A percentile compares a stretch with the other conserved stretches of the same genome.
phyloP scores from a whole-genome alignment of 1,139 yeast species.

The Lodderomyces parapsilosis region DNA sequence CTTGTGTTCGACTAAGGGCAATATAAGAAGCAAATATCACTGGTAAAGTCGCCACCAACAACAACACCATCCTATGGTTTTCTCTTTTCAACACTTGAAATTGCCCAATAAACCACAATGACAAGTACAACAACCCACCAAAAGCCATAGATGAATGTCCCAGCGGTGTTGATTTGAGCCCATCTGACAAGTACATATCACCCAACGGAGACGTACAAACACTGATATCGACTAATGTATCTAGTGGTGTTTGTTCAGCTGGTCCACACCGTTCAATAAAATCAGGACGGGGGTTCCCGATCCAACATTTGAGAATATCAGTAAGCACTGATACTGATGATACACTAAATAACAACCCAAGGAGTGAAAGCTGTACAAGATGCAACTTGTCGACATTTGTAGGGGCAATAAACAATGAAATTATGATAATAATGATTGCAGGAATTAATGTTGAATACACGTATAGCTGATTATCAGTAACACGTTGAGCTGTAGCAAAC shows the following conservation, averaged over 20 bases:
- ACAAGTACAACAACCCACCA: conserved; percentile 36
- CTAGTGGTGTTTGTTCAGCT: conserved; percentile 25
- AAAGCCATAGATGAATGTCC: conserved; percentile 49
- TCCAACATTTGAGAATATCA: conserved; percentile 46
- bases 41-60: conserved; percentile 23
- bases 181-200: conserved; percentile 30
- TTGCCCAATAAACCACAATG: conserved; percentile 44
- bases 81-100: conserved; percentile 23
- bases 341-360: conserved; percentile 26
- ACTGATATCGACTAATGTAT: conserved; percentile 29
- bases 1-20: conserved; percentile 41
- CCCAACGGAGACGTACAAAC: conserved; percentile 46
- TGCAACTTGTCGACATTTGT: conserved; percentile 14
- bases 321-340: conserved; percentile 24
- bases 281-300: conserved; percentile 49
- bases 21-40: conserved; percentile 33
- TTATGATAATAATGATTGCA: conserved; percentile 15
- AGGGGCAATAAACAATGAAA: conserved; percentile 9
- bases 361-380: conserved; percentile 21
- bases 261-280: conserved; percentile 45
- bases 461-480: conserved; percentile 29
- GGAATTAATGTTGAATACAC: conserved; percentile 26
- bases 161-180: conserved; percentile 47
- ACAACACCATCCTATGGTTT: conserved; percentile 35
- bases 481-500: conserved; percentile 43